A percentile compares a stretch with the other conserved stretches of the same genome.
These are phyloP conservation scores for Lathyrus aphaca DNA, from an alignment of 306 rosid genomes.

Conservation along the genomic window DNA sequence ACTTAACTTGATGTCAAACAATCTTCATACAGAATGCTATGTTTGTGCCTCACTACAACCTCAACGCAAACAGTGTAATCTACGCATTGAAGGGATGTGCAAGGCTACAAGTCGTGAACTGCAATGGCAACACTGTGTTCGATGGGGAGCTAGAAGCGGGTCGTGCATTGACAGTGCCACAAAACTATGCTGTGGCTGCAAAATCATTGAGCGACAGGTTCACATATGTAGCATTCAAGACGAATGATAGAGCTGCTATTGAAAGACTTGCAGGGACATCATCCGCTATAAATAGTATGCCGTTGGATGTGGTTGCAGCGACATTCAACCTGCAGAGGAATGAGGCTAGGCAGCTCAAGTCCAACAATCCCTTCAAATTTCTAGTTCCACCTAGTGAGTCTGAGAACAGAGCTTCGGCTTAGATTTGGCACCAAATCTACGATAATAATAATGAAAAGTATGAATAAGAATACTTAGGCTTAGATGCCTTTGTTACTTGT, in stretches of 20 bases:
- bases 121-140: conserved; percentile 51
- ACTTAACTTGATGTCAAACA: neutral
- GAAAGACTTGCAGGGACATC: conserved; percentile 51
- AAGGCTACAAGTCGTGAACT: conserved; percentile 58
- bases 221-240: conserved; percentile 62
- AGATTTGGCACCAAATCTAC: neutral
- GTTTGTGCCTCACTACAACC: conserved; percentile 64
- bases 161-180: conserved; percentile 55
- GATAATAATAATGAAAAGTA: conserved; percentile 8
- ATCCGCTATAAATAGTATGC: conserved; percentile 43
- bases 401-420: conserved; percentile 12
- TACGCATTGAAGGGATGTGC: conserved; percentile 56
- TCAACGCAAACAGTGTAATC: conserved; percentile 52
- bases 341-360: conserved; percentile 50
- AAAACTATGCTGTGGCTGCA: conserved; percentile 55
- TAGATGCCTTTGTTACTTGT: conserved; percentile 26
- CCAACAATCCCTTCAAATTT: conserved; percentile 37
- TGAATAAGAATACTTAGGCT: conserved; percentile 34
- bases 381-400: conserved; percentile 46
- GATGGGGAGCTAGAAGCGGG: conserved; percentile 49
- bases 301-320: conserved; percentile 49
- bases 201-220: conserved; percentile 47
- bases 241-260: conserved; percentile 44
- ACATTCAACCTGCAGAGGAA: conserved; percentile 41
- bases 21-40: conserved; percentile 53